Percentiles rank a stretch among this genome's conserved stretches.
These are phyloP conservation scores for Coemansia guatemalensis DNA, from an alignment of 192 early-diverging fungal genomes.

Conservation along the genomic window DNA sequence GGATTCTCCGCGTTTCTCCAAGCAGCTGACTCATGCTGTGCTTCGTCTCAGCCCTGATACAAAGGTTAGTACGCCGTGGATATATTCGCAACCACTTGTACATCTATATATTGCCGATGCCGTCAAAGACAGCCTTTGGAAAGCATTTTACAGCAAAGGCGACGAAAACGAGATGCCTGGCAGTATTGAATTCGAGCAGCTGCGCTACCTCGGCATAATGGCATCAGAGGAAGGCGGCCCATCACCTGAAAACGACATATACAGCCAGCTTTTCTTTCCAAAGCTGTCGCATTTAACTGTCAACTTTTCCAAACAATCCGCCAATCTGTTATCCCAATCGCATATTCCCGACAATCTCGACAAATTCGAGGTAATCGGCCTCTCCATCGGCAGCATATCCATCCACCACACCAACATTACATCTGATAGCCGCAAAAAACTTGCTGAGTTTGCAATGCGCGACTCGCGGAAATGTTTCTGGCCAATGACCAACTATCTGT, in stretches of 20 bases:
- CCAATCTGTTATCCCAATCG: neutral
- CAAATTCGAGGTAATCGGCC: constrained; percentile 7
- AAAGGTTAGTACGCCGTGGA: neutral
- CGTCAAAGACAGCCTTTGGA: neutral
- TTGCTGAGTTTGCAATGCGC: neutral
- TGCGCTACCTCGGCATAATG: constrained; percentile 2
- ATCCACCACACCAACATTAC: neutral
- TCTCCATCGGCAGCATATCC: neutral
- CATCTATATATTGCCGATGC: constrained; percentile 7
- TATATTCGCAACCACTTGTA: neutral
- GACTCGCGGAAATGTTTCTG: constrained; percentile 2
- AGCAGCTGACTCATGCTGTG: neutral
- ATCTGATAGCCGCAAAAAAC: neutral
- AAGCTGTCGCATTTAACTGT: neutral
- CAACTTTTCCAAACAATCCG: neutral
- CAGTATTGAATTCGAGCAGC: neutral
- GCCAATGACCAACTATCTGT: constrained; percentile 7
- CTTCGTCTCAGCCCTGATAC: neutral
- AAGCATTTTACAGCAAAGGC: neutral
- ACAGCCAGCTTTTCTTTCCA: constrained; percentile 1
- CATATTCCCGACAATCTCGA: neutral
- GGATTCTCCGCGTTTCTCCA: neutral
- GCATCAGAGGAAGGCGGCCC: neutral
- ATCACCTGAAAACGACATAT: neutral
- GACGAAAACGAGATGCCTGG: too few species aligned